Conservation (phyloP, 164 flowering plant species). For the Litsea cubeba region DNA sequence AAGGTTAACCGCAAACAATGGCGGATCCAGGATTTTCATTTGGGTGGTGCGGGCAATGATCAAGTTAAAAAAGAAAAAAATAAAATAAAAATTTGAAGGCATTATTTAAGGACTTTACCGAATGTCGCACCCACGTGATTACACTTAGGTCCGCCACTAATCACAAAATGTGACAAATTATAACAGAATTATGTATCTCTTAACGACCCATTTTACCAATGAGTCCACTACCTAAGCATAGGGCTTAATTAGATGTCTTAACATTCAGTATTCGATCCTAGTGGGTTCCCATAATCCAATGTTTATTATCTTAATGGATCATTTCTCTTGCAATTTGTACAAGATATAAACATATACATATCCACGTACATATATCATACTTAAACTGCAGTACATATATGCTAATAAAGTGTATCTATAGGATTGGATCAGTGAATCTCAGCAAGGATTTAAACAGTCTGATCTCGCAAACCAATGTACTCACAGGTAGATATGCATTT, state of each 20-base stretch:
- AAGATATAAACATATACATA: background rate
- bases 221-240: background rate
- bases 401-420: constrained; percentile 13
- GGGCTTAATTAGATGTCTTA: background rate
- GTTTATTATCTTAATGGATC: background rate
- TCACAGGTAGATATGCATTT: constrained; percentile 31
- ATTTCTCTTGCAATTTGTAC: background rate
- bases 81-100: no score
- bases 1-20: no score
- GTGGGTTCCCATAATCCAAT: background rate
- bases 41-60: no score
- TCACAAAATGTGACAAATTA: background rate
- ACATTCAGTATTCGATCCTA: background rate
- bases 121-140: no score
- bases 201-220: background rate
- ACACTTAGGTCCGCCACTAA: no score
- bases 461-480: constrained; percentile 54
- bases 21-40: no score
- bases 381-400: background rate
- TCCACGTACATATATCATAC: background rate
- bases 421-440: constrained; percentile 50
- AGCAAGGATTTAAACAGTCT: constrained; percentile 38
- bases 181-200: no score
- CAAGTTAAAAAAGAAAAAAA: no score
- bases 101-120: no score